A percentile compares a stretch with the other conserved stretches of the same genome.
Conservation (phyloP, 495 filamentous ascomycete species). For the Penicillium cosmopolitanum region DNA sequence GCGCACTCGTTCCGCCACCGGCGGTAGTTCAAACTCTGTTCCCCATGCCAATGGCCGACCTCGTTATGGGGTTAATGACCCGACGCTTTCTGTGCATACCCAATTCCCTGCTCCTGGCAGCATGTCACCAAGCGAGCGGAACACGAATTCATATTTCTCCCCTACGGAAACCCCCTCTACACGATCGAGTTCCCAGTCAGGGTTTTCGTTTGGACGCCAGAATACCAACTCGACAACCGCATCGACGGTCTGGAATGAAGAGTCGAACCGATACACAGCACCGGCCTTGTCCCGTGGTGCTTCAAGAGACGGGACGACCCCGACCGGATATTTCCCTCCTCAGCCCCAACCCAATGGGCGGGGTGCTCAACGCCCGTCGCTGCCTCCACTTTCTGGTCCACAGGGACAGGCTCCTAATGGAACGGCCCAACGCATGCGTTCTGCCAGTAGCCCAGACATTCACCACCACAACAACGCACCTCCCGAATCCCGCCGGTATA, state of each 20-base stretch:
- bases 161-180: constrained; percentile 87
- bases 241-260: constrained; percentile 62
- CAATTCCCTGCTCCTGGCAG: constrained; percentile 53
- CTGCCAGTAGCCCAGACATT: constrained; percentile 72
- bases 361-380: constrained; percentile 73
- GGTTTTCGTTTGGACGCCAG: constrained; percentile 80
- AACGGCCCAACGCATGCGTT: constrained; percentile 61
- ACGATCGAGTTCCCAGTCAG: constrained; percentile 76
- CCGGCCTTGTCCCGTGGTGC: constrained; percentile 79
- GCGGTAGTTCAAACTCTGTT: constrained; percentile 61
- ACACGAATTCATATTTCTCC: constrained; percentile 86
- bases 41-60: constrained; percentile 56
- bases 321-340: constrained; percentile 56
- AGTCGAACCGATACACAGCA: constrained; percentile 80
- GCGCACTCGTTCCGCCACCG: constrained; percentile 77
- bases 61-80: constrained; percentile 68
- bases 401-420: constrained; percentile 57
- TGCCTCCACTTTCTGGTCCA: constrained; percentile 71
- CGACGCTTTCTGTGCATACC: constrained; percentile 74
- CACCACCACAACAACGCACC: constrained; percentile 52
- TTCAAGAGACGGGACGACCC: constrained; percentile 73
- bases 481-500: constrained; percentile 49
- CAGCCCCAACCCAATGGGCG: constrained; percentile 59
- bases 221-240: constrained; percentile 54
- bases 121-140: constrained; percentile 55